Base-by-base conservation (phyloP, 768 basidiomycete genomes). In the Podaxis sp. region DNA sequence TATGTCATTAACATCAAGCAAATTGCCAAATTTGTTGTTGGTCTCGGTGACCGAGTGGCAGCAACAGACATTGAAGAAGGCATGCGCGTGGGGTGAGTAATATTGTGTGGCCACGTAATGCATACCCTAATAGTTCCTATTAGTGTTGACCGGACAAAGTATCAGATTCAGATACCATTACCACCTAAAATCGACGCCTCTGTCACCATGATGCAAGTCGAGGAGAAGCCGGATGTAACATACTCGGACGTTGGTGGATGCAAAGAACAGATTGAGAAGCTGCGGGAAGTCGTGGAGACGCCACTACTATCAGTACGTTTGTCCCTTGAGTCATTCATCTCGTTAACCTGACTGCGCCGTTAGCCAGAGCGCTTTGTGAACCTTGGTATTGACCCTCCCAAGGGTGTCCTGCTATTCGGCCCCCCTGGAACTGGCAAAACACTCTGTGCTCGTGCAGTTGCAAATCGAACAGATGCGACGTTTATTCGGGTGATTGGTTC, bases 1-100 rank as follows among this genome's bases (percentile, higher is more conserved):
- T 99, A 99, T 76, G 94, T 99, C 70, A 99, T 99, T 76, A 97
- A 96, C 74, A 96, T 99, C 77, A 97, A 98, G 75, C 97, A 99
- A 78, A 97, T 99, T 72, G 97, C 97, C 8, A 99, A 99, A 77
- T 99, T 98, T 72, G 97, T 99, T 10, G 97, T 99, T 48, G 97
- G 95, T 20, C 79, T 99, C 4, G 96, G 95, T 20, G 97, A 99
- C 68, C 89, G 95, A 46, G 95, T 99, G 1, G 93, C 97, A 24
- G 93, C 95, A 11, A 97, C 96, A 2, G 97, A 99, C 78, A 95
- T 99, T 58, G 97, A 99, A 75, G 97, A 99, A 80, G 97, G 97
- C n/a, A 99, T 99, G 97, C 90, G 97, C 58, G 97, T 99, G 44
- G 97, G 96, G 96, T 98, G 72, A 72, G 93, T 80, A 15, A 12